Evolutionary conservation across 2,329 filamentous ascomycete species (phyloP), one percentile per base, ranked within the genome.

Genomic region (Monosporascus sp.): DNA sequence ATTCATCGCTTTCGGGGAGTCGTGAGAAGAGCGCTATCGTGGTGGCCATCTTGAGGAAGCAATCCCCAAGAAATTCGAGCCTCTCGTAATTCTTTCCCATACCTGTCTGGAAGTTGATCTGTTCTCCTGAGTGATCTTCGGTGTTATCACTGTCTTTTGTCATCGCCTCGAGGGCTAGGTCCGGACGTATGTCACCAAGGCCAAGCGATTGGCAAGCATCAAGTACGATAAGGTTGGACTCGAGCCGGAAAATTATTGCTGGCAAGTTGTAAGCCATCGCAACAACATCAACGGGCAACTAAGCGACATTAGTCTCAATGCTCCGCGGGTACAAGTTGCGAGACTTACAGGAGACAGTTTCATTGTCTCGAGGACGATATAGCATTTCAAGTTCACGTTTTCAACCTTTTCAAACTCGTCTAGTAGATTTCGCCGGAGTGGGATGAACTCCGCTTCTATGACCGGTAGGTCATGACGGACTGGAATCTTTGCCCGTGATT

Each of bases 21-120:
- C 85, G 79, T 1, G 87, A 87, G 66, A 88, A 97, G 0, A 96
- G 77, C 0, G 91, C 86, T 50, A 99, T 91, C 0, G 92, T 93
- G 0, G 93, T 97, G 11, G 89, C 90, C 86, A 97, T 93, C 71
- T 99, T 99, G 54, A 99, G 77, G 64, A 97, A 96, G 36, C 87
- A 89, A 67, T 99, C 94, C 0, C 94, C 94, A 2, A 97, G 78
- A 55, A 97, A 96, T 64, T 99, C 94, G 0, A 97, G 78, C 14
- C 94, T 83, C 69, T 99, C 94, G 63, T 99, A 99, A 62, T 97
- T 97, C 39, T 86, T 87, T 1, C 91, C 90, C 90, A 96, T 96
- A 3, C 91, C 92, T 48, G 81, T 76, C 61, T 91, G 88, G 47
- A 92, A 85, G 60, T 91, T 89, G 50, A 90, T 71, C 39, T 88